These are phyloP conservation scores for Russula dissimulans DNA, from an alignment of 768 basidiomycete species.

Conservation along the genomic window DNA sequence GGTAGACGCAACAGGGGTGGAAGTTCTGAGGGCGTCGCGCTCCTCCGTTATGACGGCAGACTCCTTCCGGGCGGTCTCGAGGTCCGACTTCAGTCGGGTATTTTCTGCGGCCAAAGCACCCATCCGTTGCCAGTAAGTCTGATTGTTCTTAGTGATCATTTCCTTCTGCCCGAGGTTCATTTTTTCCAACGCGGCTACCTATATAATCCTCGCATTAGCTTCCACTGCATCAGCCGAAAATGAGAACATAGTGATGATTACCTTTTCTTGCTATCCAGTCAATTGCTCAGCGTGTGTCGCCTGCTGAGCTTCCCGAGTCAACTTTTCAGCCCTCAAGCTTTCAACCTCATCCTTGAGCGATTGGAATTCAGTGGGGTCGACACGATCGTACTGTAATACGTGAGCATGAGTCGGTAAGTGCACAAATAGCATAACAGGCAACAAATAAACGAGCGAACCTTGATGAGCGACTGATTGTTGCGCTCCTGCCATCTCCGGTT, in stretches of 20 bases:
- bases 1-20: constrained; percentile 17
- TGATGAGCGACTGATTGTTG: constrained; percentile 69
- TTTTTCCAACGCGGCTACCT: constrained; percentile 18
- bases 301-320: constrained; percentile 17
- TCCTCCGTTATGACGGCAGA: constrained; percentile 22
- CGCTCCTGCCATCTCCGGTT: constrained; percentile 78
- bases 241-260: not conserved
- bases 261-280: constrained; percentile 18
- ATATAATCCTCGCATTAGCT: not conserved
- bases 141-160: constrained; percentile 12
- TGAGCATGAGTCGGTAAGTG: not conserved
- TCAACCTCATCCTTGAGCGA: constrained; percentile 66
- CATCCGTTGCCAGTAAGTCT: constrained; percentile 16
- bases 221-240: not conserved
- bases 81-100: constrained; percentile 12
- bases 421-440: not conserved
- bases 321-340: constrained; percentile 27
- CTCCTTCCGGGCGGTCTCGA: constrained; percentile 21
- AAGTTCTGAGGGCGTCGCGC: constrained; percentile 29
- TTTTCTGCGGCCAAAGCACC: constrained; percentile 11
- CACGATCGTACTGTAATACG: constrained; percentile 63
- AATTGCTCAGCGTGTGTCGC: not conserved
- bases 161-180: constrained; percentile 14
- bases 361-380: constrained; percentile 80
- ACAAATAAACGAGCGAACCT: constrained; percentile 37